Base-by-base conservation (phyloP, 768 basidiomycete genomes). In the Podaxis sp. region DNA sequence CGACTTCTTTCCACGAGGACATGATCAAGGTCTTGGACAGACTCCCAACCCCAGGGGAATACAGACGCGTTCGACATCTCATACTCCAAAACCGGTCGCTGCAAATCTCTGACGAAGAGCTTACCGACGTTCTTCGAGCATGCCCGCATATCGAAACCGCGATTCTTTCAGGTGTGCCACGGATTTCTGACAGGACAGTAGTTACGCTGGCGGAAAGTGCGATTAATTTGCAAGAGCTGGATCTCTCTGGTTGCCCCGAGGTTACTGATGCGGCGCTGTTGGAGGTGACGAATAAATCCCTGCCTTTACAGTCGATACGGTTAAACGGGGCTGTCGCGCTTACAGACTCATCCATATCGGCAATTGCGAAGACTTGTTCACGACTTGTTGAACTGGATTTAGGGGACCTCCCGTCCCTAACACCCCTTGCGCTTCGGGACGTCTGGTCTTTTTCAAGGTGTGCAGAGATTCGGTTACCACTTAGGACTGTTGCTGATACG, bases 331-430 rank as follows among this genome's bases (percentile, higher is more conserved):
- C 91, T 57, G 80, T 80, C 25, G 80, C 82, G n/a, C 72, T 96
- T 47, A 85, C 82, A 33, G 82, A 82, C 67, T 75, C 78, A 9
- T 79, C 80, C 38, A 80, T 96, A 63, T 85, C 86, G 62, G 82
- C 86, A 12, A 83, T 97, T 66, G 88, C 87, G 17, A 87, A 85
- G 59, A 80, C 85, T 9, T 93, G 92, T 70, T 86, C 90, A 3
- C 82, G 84, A 63, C 84, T 97, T 25, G 77, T 90, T 58, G 94
- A 96, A 73, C 78, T 96, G 64, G 94, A 97, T 70, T 76, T 96
- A 40, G 85, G 76, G 68, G 82, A 82, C 68, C 86, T 93, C 64
- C 82, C 84, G 9, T 78, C 86, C 43, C 68, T 97, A 59, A 91
- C 90, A 7, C 82, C 84, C 5, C 71, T 82, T 51, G 86, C 91